Percentiles rank a stretch among this genome's conserved stretches.
Evolutionary conservation across 768 basidiomycete genomes (phyloP).

Genomic region (Pisolithus orientalis): DNA sequence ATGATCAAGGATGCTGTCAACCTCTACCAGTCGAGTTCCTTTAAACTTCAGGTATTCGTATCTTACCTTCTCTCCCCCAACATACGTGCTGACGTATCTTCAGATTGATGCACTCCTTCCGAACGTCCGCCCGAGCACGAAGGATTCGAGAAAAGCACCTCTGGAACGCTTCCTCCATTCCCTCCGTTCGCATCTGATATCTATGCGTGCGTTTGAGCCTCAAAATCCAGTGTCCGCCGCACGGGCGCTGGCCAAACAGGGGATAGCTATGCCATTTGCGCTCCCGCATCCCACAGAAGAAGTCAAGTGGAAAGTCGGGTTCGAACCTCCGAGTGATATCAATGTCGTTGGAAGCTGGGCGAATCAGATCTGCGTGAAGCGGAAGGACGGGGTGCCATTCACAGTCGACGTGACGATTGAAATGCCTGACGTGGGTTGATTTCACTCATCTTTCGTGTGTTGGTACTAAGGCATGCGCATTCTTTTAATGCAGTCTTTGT

Average conservation of each 20-base stretch:
- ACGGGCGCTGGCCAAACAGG: constrained; percentile 43
- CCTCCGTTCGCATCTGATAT: constrained; percentile 60
- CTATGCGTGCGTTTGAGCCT: constrained; percentile 49
- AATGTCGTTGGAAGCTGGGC: constrained; percentile 84
- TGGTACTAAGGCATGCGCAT: background rate
- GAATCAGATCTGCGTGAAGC: constrained; percentile 67
- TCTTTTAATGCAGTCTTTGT: constrained; percentile 45
- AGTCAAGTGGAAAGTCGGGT: constrained; percentile 85
- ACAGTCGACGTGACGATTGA: constrained; percentile 77
- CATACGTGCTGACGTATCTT: constrained; percentile 5
- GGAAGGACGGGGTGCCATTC: constrained; percentile 57
- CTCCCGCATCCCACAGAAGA: constrained; percentile 68
- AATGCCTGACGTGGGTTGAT: constrained; percentile 70
- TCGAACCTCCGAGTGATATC: constrained; percentile 71
- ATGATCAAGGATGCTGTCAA: constrained; percentile 68
- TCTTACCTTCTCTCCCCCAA: background rate
- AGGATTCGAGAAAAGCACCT: constrained; percentile 45
- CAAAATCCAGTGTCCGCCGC: constrained; percentile 65
- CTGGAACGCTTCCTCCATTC: constrained; percentile 64
- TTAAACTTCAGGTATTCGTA: constrained; percentile 68
- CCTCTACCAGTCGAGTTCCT: constrained; percentile 70
- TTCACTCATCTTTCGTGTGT: background rate
- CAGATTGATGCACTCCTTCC: constrained; percentile 80
- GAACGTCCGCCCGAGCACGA: constrained; percentile 53
- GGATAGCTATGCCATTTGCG: constrained; percentile 62